These are phyloP conservation scores for Panicum virgatum DNA, from an alignment of 202 grass and related monocot genomes.

Conservation along the genomic window DNA sequence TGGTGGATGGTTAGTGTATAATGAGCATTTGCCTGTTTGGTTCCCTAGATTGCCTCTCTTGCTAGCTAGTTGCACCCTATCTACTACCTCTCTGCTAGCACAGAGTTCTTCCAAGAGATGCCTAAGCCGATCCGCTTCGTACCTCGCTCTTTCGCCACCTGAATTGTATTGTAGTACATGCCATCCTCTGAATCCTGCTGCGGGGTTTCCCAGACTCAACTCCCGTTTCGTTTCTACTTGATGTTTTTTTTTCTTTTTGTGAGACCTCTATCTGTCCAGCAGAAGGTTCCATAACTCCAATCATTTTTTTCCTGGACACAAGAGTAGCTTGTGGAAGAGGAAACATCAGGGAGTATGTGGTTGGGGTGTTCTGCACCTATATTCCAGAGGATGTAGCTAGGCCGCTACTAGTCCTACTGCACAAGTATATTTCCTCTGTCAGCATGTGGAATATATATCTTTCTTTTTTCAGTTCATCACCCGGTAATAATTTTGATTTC, in stretches of 20 bases:
- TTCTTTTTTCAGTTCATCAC: not conserved
- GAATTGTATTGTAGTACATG: not conserved
- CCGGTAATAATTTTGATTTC: not conserved
- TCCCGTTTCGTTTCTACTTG: not conserved
- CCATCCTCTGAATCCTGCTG: too few species aligned
- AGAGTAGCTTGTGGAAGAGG: not conserved
- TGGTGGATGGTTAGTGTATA: not conserved
- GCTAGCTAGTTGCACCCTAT: not conserved
- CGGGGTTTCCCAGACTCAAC: not conserved
- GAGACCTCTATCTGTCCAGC: not conserved
- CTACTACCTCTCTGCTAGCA: not conserved
- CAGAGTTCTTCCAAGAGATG: not conserved
- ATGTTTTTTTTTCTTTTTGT: too few species aligned
- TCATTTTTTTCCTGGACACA: not conserved
- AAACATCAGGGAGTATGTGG: not conserved
- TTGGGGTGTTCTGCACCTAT: not conserved
- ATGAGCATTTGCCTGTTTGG: not conserved
- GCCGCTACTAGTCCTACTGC: not conserved
- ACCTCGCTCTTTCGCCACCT: not conserved
- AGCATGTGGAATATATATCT: not conserved
- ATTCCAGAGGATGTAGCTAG: not conserved
- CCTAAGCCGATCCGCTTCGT: not conserved
- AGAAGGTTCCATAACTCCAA: slow-evolving; percentile 18
- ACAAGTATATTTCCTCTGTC: not conserved
- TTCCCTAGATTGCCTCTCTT: not conserved